These are phyloP conservation scores for Fistulina hepatica DNA, from an alignment of 1,284 basidiomycete species.

Conservation along the genomic window DNA sequence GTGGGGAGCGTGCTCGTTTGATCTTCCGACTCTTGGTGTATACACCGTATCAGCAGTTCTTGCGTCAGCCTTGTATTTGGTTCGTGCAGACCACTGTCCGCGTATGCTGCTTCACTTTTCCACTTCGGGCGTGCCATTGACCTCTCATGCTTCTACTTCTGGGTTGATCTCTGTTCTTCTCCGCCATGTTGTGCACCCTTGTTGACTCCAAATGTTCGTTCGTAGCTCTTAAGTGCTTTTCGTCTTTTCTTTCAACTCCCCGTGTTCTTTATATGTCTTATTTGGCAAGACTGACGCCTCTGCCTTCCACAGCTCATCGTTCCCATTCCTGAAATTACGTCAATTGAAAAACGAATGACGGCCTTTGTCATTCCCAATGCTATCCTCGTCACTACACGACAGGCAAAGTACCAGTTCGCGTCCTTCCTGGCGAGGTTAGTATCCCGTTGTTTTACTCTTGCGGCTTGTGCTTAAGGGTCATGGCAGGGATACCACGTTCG, in stretches of 20 bases:
- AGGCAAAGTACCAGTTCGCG: constrained; percentile 84
- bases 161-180: too few species aligned
- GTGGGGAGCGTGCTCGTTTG: too few species aligned
- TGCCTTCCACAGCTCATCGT: constrained; percentile 64
- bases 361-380: constrained; percentile 98
- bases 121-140: too few species aligned
- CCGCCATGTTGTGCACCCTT: constrained; percentile 17
- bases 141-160: too few species aligned
- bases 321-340: constrained; percentile 83
- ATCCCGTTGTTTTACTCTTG: too few species aligned
- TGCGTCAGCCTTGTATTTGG: too few species aligned
- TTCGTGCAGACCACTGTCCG: too few species aligned
- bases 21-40: too few species aligned
- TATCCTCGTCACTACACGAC: constrained; percentile 80
- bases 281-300: constrained; percentile 6
- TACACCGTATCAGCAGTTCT: too few species aligned
- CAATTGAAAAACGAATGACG: constrained; percentile 96
- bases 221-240: constrained; percentile 1
- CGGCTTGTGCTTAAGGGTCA: too few species aligned
- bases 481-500: constrained; percentile 93
- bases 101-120: too few species aligned
- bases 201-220: too few species aligned
- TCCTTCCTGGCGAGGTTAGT: constrained; percentile 94
- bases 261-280: constrained; percentile 1
- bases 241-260: constrained; percentile 3